Conservation (phyloP, 2,329 filamentous ascomycete species). For the Alternaria longipes region DNA sequence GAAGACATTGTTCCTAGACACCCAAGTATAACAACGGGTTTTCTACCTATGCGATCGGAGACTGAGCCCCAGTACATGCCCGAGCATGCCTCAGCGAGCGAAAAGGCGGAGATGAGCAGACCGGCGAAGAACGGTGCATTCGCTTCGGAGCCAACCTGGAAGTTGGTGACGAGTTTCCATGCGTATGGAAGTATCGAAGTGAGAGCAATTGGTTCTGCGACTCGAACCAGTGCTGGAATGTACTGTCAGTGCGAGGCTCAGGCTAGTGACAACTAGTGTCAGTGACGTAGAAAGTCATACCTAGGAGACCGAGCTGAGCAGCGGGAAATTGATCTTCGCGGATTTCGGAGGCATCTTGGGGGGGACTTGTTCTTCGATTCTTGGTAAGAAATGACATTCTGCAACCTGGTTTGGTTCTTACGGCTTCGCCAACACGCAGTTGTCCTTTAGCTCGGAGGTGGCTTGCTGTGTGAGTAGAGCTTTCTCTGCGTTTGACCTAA, state of each 20-base stretch:
- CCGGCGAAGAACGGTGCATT: slow-evolving; percentile 86
- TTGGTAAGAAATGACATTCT: slow-evolving; percentile 69
- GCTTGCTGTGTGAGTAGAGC: slow-evolving; percentile 22
- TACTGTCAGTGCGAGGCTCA: slow-evolving; percentile 11
- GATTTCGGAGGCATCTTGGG: slow-evolving; percentile 66
- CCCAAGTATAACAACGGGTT: slow-evolving; percentile 52
- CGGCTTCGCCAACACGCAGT: slow-evolving; percentile 47
- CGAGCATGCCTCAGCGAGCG: slow-evolving; percentile 83
- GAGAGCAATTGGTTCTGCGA: slow-evolving; percentile 91
- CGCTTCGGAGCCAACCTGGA: slow-evolving; percentile 45
- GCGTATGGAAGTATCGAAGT: slow-evolving; percentile 91
- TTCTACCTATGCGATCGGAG: slow-evolving; percentile 52
- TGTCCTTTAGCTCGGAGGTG: slow-evolving; percentile 19
- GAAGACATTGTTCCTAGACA: slow-evolving; percentile 84
- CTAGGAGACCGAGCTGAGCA: slow-evolving; percentile 82
- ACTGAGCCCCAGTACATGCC: slow-evolving; percentile 69
- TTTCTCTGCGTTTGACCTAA: slow-evolving; percentile 25
- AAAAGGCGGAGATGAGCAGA: slow-evolving; percentile 86
- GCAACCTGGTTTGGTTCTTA: slow-evolving; percentile 62
- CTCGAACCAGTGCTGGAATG: slow-evolving; percentile 80
- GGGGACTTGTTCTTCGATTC: slow-evolving; percentile 60
- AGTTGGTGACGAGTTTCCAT: slow-evolving; percentile 52
- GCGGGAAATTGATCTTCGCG: slow-evolving; percentile 75
- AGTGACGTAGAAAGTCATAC: slow-evolving; percentile 59
- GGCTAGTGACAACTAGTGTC: background rate